Evolutionary conservation across 352 stramenopile genomes (phyloP).

Genomic region (Elongisporangium prolatum): DNA sequence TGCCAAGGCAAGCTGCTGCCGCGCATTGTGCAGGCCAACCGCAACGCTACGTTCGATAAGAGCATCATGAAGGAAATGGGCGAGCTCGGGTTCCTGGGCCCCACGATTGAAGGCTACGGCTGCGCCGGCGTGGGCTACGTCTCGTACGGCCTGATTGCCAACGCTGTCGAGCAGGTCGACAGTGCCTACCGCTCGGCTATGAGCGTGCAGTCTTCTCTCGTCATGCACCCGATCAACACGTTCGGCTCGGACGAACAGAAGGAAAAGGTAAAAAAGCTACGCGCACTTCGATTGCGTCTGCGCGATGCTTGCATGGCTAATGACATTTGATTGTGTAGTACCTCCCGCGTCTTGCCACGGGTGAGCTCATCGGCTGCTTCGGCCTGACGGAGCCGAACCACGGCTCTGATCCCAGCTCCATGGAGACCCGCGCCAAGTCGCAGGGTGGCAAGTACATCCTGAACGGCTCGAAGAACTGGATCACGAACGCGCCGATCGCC

Average conservation of each 20-base stretch:
- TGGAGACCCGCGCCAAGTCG: conserved; percentile 93
- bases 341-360: conserved; percentile 90
- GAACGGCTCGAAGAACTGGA: conserved; percentile 94
- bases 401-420: conserved; percentile 94
- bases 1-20: conserved; percentile 93
- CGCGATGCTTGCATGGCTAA: neutral
- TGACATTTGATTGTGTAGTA: conserved; percentile 53
- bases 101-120: conserved; percentile 94
- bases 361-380: conserved; percentile 97
- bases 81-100: conserved; percentile 92
- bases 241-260: conserved; percentile 97
- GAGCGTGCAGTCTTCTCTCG: conserved; percentile 96
- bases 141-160: conserved; percentile 95
- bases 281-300: neutral
- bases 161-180: conserved; percentile 96
- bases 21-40: conserved; percentile 92
- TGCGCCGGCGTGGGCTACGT: conserved; percentile 94
- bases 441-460: conserved; percentile 92
- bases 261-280: conserved; percentile 61
- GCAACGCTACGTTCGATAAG: conserved; percentile 92
- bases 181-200: conserved; percentile 96
- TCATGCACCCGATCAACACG: conserved; percentile 98
- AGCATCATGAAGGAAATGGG: conserved; percentile 94
- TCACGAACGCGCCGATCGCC: conserved; percentile 97
- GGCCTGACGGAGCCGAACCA: conserved; percentile 98